phyloP scores from a whole-genome alignment of 441 rosid genomes.

The Croton setiger region DNA sequence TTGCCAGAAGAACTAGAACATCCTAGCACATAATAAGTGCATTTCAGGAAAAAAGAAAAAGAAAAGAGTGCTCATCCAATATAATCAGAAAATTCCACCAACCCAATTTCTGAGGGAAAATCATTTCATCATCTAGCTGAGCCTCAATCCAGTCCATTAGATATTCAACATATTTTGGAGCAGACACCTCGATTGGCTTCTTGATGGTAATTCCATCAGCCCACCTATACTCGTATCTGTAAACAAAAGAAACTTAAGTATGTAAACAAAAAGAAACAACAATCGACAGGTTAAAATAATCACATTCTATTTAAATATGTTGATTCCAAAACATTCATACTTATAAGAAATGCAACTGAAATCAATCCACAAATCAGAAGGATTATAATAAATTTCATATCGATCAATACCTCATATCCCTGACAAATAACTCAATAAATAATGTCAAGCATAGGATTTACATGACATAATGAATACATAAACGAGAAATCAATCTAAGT shows the following conservation, averaged over 20 bases:
- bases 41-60: too few relatives aligned
- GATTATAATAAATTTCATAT: neutral
- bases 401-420: neutral
- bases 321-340: neutral
- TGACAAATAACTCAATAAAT: neutral
- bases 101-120: conserved; percentile 96
- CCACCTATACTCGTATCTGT: conserved; percentile 96
- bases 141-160: conserved; percentile 98
- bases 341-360: neutral
- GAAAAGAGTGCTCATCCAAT: neutral
- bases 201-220: conserved; percentile 95
- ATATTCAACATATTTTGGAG: conserved; percentile 92
- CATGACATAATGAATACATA: neutral
- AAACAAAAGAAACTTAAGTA: conserved; percentile 7
- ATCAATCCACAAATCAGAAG: neutral
- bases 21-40: too few relatives aligned
- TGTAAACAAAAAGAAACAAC: neutral
- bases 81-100: neutral
- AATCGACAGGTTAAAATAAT: neutral
- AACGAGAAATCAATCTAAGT: neutral
- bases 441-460: neutral
- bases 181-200: conserved; percentile 96
- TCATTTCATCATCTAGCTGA: conserved; percentile 83
- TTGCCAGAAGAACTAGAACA: conserved; percentile 3
- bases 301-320: neutral